A percentile compares a stretch with the other conserved stretches of the same genome.
Evolutionary conservation across 2,329 filamentous ascomycete species (phyloP).

Genomic region (Colletotrichum sp.): DNA sequence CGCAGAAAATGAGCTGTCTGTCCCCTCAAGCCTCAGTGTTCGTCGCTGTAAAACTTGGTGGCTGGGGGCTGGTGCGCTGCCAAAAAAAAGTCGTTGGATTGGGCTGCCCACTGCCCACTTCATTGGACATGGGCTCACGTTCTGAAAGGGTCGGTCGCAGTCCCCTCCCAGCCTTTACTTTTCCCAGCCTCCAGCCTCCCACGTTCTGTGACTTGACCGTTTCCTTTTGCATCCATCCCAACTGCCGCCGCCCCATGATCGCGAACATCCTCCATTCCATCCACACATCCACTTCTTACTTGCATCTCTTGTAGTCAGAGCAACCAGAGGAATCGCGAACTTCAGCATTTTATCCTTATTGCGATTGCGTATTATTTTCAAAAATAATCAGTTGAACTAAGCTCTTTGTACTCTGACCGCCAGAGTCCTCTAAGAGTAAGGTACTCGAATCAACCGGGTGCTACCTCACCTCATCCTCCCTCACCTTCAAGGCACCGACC

Average conservation of each 20-base stretch:
- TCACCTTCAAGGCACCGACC: not conserved
- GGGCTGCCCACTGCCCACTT: not conserved
- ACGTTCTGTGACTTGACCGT: constrained; percentile 10
- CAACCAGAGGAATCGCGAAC: constrained; percentile 13
- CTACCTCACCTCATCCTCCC: not conserved
- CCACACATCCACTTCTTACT: constrained; percentile 20
- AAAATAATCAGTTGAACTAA: not conserved
- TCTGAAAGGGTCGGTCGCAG: not conserved
- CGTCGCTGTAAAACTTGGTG: constrained; percentile 4
- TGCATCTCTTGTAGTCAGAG: constrained; percentile 20
- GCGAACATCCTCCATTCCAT: constrained; percentile 16
- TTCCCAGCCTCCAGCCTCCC: constrained; percentile 20
- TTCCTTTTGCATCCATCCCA: constrained; percentile 14
- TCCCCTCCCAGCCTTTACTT: constrained; percentile 13
- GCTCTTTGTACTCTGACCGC: not conserved
- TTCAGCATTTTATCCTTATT: not conserved
- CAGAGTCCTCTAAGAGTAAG: not conserved
- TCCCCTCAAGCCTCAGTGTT: constrained; percentile 6
- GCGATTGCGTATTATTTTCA: not conserved
- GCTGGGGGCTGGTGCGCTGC: constrained; percentile 18
- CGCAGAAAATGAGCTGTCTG: not conserved
- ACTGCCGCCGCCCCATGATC: constrained; percentile 15
- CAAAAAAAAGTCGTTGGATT: not conserved
- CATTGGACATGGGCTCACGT: not conserved
- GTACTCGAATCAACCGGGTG: not conserved